Conservation (phyloP, 2,329 filamentous ascomycete genomes). For the Rosellinia necatrix region DNA sequence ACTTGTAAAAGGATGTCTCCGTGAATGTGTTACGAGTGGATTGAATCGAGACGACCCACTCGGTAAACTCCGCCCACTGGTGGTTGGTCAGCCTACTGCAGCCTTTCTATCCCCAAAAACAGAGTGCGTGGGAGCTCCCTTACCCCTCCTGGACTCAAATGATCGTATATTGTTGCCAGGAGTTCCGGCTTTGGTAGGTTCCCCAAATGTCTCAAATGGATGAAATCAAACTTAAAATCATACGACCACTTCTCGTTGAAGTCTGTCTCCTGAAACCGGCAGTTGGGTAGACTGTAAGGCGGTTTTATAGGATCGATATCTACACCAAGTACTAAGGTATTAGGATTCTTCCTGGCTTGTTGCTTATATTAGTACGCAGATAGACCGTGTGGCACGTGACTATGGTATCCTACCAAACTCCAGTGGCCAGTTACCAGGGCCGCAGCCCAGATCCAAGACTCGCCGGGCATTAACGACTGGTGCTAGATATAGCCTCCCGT, state of each 20-base stretch:
- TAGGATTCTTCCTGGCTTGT: constrained; percentile 31
- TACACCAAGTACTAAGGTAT: constrained; percentile 36
- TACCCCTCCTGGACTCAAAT: constrained; percentile 40
- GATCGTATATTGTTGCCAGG: constrained; percentile 38
- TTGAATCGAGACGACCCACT: constrained; percentile 41
- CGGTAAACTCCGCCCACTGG: constrained; percentile 43
- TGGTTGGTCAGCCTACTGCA: not conserved
- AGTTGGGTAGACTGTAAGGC: constrained; percentile 35
- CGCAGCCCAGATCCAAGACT: constrained; percentile 41
- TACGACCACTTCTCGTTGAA: constrained; percentile 36
- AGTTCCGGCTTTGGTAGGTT: constrained; percentile 31
- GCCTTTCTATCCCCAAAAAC: constrained; percentile 26
- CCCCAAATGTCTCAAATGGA: constrained; percentile 40
- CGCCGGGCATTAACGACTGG: constrained; percentile 35
- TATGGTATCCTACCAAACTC: constrained; percentile 21
- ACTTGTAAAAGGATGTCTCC: constrained; percentile 40
- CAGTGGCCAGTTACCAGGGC: constrained; percentile 38
- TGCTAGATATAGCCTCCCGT: constrained; percentile 39
- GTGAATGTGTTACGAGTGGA: constrained; percentile 39
- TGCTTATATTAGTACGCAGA: not conserved
- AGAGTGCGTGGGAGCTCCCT: too few relatives aligned
- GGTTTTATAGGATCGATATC: constrained; percentile 38
- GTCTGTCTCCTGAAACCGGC: constrained; percentile 36
- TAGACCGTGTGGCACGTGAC: not conserved
- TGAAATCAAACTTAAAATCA: constrained; percentile 36